Percentiles rank a stretch among this genome's conserved stretches.
Conservation (phyloP, 495 filamentous ascomycete species). For the Bacidia rubella region DNA sequence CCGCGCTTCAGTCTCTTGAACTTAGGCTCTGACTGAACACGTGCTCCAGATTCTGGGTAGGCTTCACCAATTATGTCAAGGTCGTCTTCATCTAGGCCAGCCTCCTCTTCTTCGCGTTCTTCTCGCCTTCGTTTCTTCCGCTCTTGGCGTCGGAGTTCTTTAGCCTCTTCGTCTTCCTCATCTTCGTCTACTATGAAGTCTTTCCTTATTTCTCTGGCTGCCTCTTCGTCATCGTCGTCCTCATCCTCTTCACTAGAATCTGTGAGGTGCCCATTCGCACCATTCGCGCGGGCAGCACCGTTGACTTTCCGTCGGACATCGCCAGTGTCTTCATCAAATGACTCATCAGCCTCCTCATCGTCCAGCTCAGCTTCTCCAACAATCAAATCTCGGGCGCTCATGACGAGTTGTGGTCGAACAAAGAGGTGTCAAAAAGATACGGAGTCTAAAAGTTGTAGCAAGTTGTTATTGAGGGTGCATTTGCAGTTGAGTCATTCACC, state of each 20-base stretch:
- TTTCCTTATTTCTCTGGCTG: constrained; percentile 57
- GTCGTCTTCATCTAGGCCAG: constrained; percentile 87
- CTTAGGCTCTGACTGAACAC: constrained; percentile 50
- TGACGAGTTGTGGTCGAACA: constrained; percentile 20
- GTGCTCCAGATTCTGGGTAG: constrained; percentile 53
- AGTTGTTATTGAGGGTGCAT: too few relatives aligned
- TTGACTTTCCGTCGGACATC: constrained; percentile 37
- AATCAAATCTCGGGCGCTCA: constrained; percentile 71
- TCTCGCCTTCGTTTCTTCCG: constrained; percentile 56
- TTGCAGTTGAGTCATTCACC: too few relatives aligned
- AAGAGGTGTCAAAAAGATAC: neutral
- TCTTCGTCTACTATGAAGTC: constrained; percentile 88
- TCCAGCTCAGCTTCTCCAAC: constrained; percentile 75
- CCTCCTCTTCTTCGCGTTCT: constrained; percentile 73
- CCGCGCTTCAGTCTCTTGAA: constrained; percentile 94
- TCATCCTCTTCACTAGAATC: constrained; percentile 95
- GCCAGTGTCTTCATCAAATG: constrained; percentile 68
- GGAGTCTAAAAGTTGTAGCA: too few relatives aligned
- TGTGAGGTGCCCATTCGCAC: constrained; percentile 38
- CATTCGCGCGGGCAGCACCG: constrained; percentile 27
- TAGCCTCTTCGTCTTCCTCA: constrained; percentile 65
- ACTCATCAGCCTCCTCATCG: constrained; percentile 83
- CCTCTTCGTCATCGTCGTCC: constrained; percentile 86
- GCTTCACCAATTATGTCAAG: constrained; percentile 81
- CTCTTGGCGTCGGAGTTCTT: constrained; percentile 46